Percentiles rank a stretch among this genome's conserved stretches.
These are phyloP conservation scores for Ilyonectria sp. DNA, from an alignment of 2,329 filamentous ascomycete species.

Conservation along the genomic window DNA sequence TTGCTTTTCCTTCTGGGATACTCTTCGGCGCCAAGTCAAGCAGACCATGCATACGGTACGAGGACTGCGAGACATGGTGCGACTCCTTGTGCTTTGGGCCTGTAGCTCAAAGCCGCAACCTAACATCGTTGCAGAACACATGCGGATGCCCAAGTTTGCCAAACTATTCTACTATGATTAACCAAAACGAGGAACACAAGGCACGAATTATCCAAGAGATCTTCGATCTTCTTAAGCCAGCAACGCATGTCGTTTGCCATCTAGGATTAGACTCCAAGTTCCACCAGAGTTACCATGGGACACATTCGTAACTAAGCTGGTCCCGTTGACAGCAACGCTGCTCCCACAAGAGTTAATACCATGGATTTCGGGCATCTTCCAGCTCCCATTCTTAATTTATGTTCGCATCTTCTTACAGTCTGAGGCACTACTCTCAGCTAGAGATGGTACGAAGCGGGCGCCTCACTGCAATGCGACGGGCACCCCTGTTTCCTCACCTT, in stretches of 20 bases:
- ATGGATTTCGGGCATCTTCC: background rate
- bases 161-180: background rate
- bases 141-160: background rate
- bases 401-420: background rate
- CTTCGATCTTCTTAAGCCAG: background rate
- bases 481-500: background rate
- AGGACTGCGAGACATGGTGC: background rate
- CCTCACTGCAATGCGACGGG: background rate
- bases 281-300: background rate
- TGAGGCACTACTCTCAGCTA: background rate
- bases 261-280: background rate
- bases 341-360: background rate
- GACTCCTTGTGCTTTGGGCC: background rate
- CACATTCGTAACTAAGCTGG: background rate
- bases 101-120: background rate
- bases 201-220: too few species aligned
- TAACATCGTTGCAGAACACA: background rate
- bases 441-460: background rate
- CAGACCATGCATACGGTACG: background rate
- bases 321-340: background rate
- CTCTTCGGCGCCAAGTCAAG: background rate
- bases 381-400: background rate
- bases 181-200: background rate
- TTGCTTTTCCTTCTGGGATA: background rate
- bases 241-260: background rate